Conservation (phyloP, 2,329 filamentous ascomycete genomes). For the Ophiostoma populinum region DNA sequence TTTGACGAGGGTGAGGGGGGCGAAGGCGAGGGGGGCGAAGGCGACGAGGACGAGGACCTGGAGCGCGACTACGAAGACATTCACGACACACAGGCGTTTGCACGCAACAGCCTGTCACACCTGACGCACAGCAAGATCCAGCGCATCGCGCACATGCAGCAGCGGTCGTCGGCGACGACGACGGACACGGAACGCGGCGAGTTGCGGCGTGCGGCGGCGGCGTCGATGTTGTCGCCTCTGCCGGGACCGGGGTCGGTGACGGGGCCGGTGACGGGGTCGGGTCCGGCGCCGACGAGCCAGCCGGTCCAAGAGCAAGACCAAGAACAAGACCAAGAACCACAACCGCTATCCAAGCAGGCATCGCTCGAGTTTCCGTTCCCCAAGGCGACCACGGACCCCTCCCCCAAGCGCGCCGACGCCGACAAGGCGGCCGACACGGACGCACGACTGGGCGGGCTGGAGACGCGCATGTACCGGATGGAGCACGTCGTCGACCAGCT, state of each 20-base stretch:
- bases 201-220: no score
- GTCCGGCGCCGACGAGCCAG: not conserved
- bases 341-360: no score
- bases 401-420: constrained; percentile 5
- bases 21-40: constrained; percentile 8
- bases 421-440: constrained; percentile 28
- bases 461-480: constrained; percentile 32
- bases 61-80: constrained; percentile 1
- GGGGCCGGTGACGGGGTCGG: not conserved
- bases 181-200: not conserved
- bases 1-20: constrained; percentile 11
- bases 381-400: not conserved
- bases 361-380: not conserved
- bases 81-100: no score
- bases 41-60: constrained; percentile 6
- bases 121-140: constrained; percentile 2
- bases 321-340: not conserved
- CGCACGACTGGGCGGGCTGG: constrained; percentile 32
- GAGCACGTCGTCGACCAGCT: constrained; percentile 35
- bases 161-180: no score
- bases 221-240: not conserved
- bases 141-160: not conserved
- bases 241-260: not conserved
- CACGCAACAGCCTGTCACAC: constrained; percentile 1
- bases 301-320: no score